These are phyloP conservation scores for Fimicolochytrium jonesii DNA, from an alignment of 192 early-diverging fungal species.

Conservation along the genomic window DNA sequence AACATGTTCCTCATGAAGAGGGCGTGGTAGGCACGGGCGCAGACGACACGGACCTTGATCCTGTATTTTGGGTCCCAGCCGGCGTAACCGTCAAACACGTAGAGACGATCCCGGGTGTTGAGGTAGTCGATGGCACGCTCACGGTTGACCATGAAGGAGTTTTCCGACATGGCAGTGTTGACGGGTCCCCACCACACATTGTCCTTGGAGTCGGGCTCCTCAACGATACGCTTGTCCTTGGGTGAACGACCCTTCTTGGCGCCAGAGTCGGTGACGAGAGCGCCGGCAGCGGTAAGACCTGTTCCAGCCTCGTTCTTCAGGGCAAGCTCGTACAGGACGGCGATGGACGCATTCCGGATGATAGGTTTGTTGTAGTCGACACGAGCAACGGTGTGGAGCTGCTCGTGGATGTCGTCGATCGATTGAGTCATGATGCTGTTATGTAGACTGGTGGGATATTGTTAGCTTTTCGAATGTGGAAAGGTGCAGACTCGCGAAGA, in stretches of 20 bases:
- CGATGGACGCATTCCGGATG: slow-evolving; percentile 76
- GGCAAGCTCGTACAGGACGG: slow-evolving; percentile 91
- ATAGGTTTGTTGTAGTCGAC: slow-evolving; percentile 80
- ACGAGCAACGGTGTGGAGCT: slow-evolving; percentile 64
- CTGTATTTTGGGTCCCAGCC: slow-evolving; percentile 91
- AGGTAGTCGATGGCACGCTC: slow-evolving; percentile 84
- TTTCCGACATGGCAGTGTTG: slow-evolving; percentile 56
- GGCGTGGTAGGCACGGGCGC: slow-evolving; percentile 82
- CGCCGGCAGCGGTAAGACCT: slow-evolving; percentile 86
- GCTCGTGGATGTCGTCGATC: slow-evolving; percentile 68
- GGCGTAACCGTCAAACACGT: slow-evolving; percentile 87
- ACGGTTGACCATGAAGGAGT: slow-evolving; percentile 68
- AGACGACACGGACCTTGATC: slow-evolving; percentile 86
- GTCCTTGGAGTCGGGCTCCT: slow-evolving; percentile 63
- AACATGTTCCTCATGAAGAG: slow-evolving; percentile 98
- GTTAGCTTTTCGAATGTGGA: too few relatives aligned
- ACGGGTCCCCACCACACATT: slow-evolving; percentile 89
- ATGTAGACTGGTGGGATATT: too few relatives aligned
- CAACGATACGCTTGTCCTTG: slow-evolving; percentile 88
- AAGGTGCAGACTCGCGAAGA: too few relatives aligned
- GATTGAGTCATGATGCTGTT: too few relatives aligned
- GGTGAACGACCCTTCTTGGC: slow-evolving; percentile 82
- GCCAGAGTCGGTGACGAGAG: slow-evolving; percentile 76
- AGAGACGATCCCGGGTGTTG: slow-evolving; percentile 65
- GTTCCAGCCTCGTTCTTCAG: slow-evolving; percentile 81